Base-by-base conservation (phyloP, 2,329 filamentous ascomycete species). In the Botrytis porri region DNA sequence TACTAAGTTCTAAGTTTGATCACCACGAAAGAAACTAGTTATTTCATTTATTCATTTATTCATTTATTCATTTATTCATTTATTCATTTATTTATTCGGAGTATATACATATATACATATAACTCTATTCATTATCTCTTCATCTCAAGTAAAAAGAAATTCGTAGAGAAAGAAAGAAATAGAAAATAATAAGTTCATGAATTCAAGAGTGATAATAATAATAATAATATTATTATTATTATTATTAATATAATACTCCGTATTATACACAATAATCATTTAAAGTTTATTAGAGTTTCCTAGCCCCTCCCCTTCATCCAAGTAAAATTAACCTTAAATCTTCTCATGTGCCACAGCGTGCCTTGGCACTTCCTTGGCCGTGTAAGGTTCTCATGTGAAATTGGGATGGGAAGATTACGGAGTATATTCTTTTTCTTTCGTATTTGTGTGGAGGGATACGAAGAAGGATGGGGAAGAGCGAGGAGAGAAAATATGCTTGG, bases 321-420 rank as follows among this genome's bases (percentile, higher is more conserved):
- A 66, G 45, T 54, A 66, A 66, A 54, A 54, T 66, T 66, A 66
- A 66, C 64, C 64, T 66, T 66, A 66, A 66, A 66, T 39, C 10
- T 51, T 51, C 32, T 66, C 43, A 66, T 66, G 43, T 66, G 63
- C 63, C 43, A 66, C 63, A 51, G 63, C 63, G 63, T 51, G n/a
- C 4, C 63, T 66, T 51, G 63, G 63, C 43, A 51, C 0, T 8
- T n/a, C 6, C 64, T 66, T 51, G 45, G 45, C 43, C 22, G 10
- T 61, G 59, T 25, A 39, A n/a, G 10, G 22, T 61, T 61, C 59
- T 61, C 59, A 22, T 41, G 60, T n/a, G 60, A 62, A 39, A 41
- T 29, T 29, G 16, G 9, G 25, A 41, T n/a, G 25, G 18, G 39
- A n/a, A 14, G 6, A 14, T 51, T 51, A n/a, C n/a, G n/a, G n/a